Conservation (phyloP, 257 asterid genomes). For the Solanum lignicaule region DNA sequence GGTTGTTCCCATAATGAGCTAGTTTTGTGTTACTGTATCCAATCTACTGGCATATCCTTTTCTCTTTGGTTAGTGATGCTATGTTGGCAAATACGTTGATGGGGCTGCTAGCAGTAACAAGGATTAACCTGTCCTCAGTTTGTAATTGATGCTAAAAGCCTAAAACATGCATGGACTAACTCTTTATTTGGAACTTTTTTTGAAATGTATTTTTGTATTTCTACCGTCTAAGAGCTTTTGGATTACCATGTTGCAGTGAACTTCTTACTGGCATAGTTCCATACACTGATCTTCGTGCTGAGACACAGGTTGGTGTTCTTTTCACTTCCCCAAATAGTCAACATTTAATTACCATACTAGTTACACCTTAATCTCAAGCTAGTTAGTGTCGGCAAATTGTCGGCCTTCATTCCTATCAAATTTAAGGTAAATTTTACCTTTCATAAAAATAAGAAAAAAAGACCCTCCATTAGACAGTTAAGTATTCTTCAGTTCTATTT, state of each 20-base stretch:
- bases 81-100: background rate
- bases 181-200: background rate
- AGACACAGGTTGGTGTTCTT: conserved; percentile 58
- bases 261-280: conserved; percentile 94
- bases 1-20: background rate
- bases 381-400: background rate
- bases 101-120: background rate
- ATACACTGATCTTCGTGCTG: conserved; percentile 94
- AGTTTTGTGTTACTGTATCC: background rate
- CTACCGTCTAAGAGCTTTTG: background rate
- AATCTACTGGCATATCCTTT: background rate
- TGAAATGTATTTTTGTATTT: background rate
- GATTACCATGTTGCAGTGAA: conserved; percentile 47
- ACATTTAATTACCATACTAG: background rate
- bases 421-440: background rate
- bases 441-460: background rate
- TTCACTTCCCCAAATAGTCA: background rate
- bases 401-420: background rate
- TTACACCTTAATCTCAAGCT: background rate
- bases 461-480: background rate
- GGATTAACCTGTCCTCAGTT: background rate
- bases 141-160: background rate
- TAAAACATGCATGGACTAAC: background rate
- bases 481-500: background rate
- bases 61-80: background rate